These are phyloP conservation scores for Pezicula neosporulosa DNA, from an alignment of 2,329 filamentous ascomycete species.

Conservation along the genomic window DNA sequence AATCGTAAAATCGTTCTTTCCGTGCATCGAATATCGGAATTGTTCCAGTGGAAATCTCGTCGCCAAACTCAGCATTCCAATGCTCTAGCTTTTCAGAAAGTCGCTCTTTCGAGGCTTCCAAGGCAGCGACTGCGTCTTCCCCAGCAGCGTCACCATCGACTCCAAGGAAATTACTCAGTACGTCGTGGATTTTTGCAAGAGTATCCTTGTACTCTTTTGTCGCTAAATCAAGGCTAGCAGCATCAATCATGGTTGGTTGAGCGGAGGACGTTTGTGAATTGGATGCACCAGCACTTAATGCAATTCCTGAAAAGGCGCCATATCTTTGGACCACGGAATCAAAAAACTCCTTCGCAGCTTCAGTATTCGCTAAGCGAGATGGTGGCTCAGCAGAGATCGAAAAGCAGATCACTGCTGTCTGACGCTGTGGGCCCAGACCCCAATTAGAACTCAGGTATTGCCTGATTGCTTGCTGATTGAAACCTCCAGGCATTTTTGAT, in stretches of 20 bases:
- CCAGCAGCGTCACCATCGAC: not conserved
- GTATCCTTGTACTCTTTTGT: not conserved
- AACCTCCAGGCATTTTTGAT: conserved; percentile 27
- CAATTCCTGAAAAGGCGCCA: conserved; percentile 1
- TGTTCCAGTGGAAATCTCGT: conserved; percentile 27
- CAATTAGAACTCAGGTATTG: conserved; percentile 22
- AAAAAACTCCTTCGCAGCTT: conserved; percentile 18
- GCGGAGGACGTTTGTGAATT: not conserved
- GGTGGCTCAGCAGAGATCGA: conserved; percentile 22
- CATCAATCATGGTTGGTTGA: conserved; percentile 6
- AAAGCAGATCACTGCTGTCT: conserved; percentile 16
- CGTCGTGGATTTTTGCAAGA: not conserved
- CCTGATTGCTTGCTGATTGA: conserved; percentile 17
- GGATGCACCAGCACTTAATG: not conserved
- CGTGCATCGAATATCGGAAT: conserved; percentile 24
- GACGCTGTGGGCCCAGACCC: conserved; percentile 21
- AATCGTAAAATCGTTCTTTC: conserved; percentile 29
- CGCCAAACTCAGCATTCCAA: conserved; percentile 28
- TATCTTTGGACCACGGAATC: conserved; percentile 19
- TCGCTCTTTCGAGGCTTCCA: not conserved
- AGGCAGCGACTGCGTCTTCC: not conserved
- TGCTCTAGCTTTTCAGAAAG: conserved; percentile 19
- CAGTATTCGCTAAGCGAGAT: conserved; percentile 11
- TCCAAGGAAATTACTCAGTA: not conserved
- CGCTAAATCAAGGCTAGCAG: not conserved